Evolutionary conservation across 768 basidiomycete species (phyloP).

Genomic region (Leccinum barrowsii): DNA sequence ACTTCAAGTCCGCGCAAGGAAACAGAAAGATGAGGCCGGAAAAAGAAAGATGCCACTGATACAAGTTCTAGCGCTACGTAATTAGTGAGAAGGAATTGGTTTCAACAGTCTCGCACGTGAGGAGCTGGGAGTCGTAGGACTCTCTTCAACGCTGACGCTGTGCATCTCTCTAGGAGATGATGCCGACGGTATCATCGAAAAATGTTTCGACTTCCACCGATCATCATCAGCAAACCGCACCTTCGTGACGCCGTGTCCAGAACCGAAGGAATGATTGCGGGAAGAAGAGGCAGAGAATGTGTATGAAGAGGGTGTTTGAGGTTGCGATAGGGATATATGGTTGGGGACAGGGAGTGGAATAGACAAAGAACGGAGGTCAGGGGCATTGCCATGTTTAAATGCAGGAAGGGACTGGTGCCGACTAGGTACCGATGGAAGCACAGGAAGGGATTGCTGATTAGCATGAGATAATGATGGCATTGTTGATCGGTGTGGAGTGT

Average conservation of each 20-base stretch:
- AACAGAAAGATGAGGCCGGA: not conserved
- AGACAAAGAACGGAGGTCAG: conserved; percentile 1
- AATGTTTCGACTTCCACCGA: conserved; percentile 11
- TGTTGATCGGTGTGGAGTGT: conserved; percentile 3
- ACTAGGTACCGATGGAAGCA: not conserved
- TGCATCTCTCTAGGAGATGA: conserved; percentile 10
- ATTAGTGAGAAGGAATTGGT: conserved; percentile 14
- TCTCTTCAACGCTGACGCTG: not conserved
- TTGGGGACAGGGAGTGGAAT: not conserved
- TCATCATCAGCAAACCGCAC: not conserved
- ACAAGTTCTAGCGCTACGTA: conserved; percentile 16
- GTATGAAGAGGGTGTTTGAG: conserved; percentile 8
- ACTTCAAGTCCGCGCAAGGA: not conserved
- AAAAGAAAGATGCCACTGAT: not conserved
- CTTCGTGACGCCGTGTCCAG: not conserved
- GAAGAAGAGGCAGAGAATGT: conserved; percentile 2
- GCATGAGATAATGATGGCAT: conserved; percentile 1
- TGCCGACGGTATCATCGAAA: conserved; percentile 17
- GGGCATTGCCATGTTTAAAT: conserved; percentile 5
- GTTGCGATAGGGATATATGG: not conserved
- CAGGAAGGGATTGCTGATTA: not conserved
- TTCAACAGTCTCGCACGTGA: conserved; percentile 16
- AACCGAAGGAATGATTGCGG: not conserved
- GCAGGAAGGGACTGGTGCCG: conserved; percentile 26
- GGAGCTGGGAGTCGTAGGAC: conserved; percentile 1